phyloP scores from a whole-genome alignment of 2,329 filamentous ascomycete species.

The Anisogramma anomala region DNA sequence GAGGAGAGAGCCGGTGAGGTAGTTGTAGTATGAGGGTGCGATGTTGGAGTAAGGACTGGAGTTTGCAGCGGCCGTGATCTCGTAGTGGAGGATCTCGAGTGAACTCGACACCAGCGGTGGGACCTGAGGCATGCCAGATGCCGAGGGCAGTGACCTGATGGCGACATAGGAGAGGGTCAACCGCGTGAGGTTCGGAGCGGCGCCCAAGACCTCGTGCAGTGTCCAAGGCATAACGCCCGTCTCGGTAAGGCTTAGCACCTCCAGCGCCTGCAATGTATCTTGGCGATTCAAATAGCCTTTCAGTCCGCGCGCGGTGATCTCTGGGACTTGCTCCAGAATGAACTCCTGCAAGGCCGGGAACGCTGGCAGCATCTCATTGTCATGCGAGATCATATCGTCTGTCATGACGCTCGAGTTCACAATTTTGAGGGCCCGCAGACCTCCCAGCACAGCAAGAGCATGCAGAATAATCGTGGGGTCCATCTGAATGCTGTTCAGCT shows the following conservation, averaged over 20 bases:
- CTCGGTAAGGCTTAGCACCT: slow-evolving; percentile 56
- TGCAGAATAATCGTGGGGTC: slow-evolving; percentile 61
- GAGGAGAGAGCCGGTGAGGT: slow-evolving; percentile 73
- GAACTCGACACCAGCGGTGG: slow-evolving; percentile 57
- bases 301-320: slow-evolving; percentile 61
- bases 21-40: slow-evolving; percentile 63
- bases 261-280: slow-evolving; percentile 48
- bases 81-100: slow-evolving; percentile 66
- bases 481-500: slow-evolving; percentile 55
- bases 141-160: slow-evolving; percentile 36
- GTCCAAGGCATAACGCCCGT: slow-evolving; percentile 57
- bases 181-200: slow-evolving; percentile 45
- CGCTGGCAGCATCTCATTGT: slow-evolving; percentile 52
- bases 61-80: slow-evolving; percentile 55
- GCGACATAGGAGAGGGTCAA: slow-evolving; percentile 43
- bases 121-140: slow-evolving; percentile 31
- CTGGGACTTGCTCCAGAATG: slow-evolving; percentile 57
- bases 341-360: slow-evolving; percentile 68
- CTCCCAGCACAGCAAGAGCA: slow-evolving; percentile 55
- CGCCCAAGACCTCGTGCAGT: slow-evolving; percentile 49
- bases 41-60: slow-evolving; percentile 46
- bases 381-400: slow-evolving; percentile 59
- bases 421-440: slow-evolving; percentile 64
- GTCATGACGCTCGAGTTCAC: slow-evolving; percentile 58
- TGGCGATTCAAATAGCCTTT: slow-evolving; percentile 52